A percentile compares a stretch with the other conserved stretches of the same genome.
phyloP scores from a whole-genome alignment of 2,329 filamentous ascomycete species.

The Colletotrichum eremochloae region DNA sequence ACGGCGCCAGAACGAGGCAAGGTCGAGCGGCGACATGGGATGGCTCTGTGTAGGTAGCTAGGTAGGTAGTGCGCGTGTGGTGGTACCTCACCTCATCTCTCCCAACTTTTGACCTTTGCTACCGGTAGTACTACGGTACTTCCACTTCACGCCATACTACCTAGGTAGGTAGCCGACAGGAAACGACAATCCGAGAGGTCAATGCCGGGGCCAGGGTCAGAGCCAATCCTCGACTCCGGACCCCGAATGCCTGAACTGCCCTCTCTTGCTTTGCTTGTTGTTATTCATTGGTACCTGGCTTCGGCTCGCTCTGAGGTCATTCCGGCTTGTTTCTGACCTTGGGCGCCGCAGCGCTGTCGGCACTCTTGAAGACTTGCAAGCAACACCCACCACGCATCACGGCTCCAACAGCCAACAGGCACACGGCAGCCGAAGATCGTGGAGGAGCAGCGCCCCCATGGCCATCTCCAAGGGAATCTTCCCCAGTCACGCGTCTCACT shows the following conservation, averaged over 20 bases:
- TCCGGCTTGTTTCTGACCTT: constrained; percentile 9
- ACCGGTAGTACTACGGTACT: background rate
- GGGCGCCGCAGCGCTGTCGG: background rate
- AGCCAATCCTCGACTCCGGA: constrained; percentile 22
- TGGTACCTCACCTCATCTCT: constrained; percentile 18
- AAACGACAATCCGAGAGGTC: constrained; percentile 34
- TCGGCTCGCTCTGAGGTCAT: constrained; percentile 20
- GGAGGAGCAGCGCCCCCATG: constrained; percentile 19
- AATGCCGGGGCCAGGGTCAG: constrained; percentile 35
- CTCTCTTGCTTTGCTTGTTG: background rate
- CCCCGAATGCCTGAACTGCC: constrained; percentile 17
- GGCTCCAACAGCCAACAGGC: background rate
- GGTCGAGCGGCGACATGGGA: constrained; percentile 4
- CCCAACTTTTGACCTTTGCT: background rate
- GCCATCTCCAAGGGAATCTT: background rate
- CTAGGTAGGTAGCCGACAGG: background rate
- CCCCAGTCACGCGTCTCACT: constrained; percentile 35
- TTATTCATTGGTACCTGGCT: background rate
- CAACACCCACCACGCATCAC: background rate
- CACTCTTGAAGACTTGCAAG: background rate
- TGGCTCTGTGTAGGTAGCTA: constrained; percentile 1
- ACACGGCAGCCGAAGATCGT: constrained; percentile 21
- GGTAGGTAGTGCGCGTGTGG: constrained; percentile 14
- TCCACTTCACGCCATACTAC: constrained; percentile 16
- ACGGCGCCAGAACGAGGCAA: constrained; percentile 3